Percentiles rank a stretch among this genome's conserved stretches.
phyloP scores from a whole-genome alignment of 192 early-diverging fungal genomes.

The Diversispora eburnea region DNA sequence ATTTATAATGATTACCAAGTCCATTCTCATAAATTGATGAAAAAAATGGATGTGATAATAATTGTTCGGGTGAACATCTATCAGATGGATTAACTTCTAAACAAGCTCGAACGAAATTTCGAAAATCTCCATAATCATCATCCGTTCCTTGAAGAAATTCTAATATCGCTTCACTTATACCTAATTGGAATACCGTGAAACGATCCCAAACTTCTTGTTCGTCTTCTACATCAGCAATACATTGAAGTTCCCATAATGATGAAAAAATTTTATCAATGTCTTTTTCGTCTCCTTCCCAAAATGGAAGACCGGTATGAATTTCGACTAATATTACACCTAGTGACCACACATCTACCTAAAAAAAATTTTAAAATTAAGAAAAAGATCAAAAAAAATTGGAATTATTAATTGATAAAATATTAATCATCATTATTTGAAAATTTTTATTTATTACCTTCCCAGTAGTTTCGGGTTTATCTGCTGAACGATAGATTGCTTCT shows the following conservation, averaged over 20 bases:
- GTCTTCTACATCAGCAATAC: slow-evolving; percentile 31
- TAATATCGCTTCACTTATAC: slow-evolving; percentile 44
- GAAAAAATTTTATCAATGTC: slow-evolving; percentile 49
- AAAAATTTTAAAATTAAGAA: background rate
- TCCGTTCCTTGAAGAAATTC: slow-evolving; percentile 39
- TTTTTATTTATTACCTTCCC: slow-evolving; percentile 1
- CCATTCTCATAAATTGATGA: slow-evolving; percentile 19
- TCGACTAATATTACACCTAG: slow-evolving; percentile 54
- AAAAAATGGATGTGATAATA: slow-evolving; percentile 40
- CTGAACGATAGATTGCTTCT: slow-evolving; percentile 26
- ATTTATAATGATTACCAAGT: slow-evolving; percentile 2
- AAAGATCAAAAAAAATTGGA: too few species aligned
- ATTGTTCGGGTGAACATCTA: slow-evolving; percentile 29
- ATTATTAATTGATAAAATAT: too few species aligned
- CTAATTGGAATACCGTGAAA: slow-evolving; percentile 33
- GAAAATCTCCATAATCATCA: slow-evolving; percentile 27
- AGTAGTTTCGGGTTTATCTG: background rate
- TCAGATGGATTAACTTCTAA: slow-evolving; percentile 30
- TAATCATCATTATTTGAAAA: too few species aligned
- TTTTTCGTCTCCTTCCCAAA: slow-evolving; percentile 48
- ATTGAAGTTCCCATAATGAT: slow-evolving; percentile 39
- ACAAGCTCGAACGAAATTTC: slow-evolving; percentile 29
- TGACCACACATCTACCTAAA: slow-evolving; percentile 55
- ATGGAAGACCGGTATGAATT: slow-evolving; percentile 45
- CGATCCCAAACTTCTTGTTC: slow-evolving; percentile 37